Percentiles rank a stretch among this genome's conserved stretches.
These are phyloP conservation scores for Lachnellula willkommii DNA, from an alignment of 2,329 filamentous ascomycete species.

Conservation along the genomic window DNA sequence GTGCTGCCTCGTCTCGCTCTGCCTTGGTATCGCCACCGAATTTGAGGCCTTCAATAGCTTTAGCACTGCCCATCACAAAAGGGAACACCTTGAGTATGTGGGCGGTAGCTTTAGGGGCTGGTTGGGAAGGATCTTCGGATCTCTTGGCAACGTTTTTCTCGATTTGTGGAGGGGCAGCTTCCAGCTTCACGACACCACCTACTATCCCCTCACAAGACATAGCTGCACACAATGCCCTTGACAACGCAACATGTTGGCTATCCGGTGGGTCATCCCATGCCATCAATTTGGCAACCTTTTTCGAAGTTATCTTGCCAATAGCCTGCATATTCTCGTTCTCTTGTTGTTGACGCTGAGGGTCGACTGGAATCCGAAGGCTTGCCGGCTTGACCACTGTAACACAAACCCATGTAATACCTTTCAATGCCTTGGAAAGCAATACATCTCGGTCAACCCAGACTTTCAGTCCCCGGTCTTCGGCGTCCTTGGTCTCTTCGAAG, in stretches of 20 bases:
- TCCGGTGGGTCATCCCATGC: conserved; percentile 86
- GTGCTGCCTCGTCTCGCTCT: conserved; percentile 71
- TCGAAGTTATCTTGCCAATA: conserved; percentile 53
- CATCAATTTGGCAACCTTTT: conserved; percentile 68
- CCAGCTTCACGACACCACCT: conserved; percentile 81
- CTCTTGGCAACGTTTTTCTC: conserved; percentile 13
- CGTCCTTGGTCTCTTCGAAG: conserved; percentile 60
- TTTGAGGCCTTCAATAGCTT: conserved; percentile 61
- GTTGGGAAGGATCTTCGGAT: conserved; percentile 45
- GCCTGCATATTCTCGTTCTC: conserved; percentile 61
- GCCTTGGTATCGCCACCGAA: conserved; percentile 85
- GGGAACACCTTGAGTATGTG: conserved; percentile 72
- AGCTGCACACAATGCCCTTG: conserved; percentile 67
- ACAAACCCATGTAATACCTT: conserved; percentile 69
- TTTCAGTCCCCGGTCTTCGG: conserved; percentile 55
- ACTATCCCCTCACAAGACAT: conserved; percentile 69
- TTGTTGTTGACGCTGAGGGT: conserved; percentile 60
- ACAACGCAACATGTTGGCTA: conserved; percentile 72
- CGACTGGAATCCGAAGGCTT: conserved; percentile 64
- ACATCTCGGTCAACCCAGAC: conserved; percentile 84
- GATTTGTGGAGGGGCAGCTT: conserved; percentile 60
- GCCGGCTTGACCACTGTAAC: conserved; percentile 86
- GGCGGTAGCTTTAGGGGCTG: conserved; percentile 46
- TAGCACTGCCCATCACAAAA: conserved; percentile 56
- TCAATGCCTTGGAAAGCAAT: conserved; percentile 64